Evolutionary conservation across 2,329 filamentous ascomycete genomes (phyloP), one percentile per base, ranked within the genome.

Genomic region (Pseudonectria foliicola): DNA sequence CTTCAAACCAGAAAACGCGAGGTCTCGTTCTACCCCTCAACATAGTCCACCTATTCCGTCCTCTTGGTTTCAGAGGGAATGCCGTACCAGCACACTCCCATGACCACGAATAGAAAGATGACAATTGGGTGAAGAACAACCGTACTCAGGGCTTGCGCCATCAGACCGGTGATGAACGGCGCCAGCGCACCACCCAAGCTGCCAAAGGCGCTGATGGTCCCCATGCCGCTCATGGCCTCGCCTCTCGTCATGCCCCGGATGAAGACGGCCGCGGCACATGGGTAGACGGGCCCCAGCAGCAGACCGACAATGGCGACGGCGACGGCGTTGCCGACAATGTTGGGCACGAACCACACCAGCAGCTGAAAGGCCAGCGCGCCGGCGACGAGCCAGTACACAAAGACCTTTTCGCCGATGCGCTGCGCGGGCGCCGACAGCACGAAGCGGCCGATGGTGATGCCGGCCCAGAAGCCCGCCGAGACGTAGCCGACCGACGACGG

Each of bases 261-360:
- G 45, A 85, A 80, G 6, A 85, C 67, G 1, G 74, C 72, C 4
- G 75, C 71, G 0, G 80, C 75, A 53, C 82, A 88, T 0, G 86
- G 85, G 52, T 88, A 93, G 4, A 93, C 71, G 0, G 86, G 85
- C 0, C 87, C 86, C 1, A 93, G 66, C 21, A 92, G 59, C 7
- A 92, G 60, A 10, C 87, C 87, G 13, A 92, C 70, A 15, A 92
- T 62, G 58, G 76, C 65, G 4, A 85, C 72, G 3, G 77, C 73
- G 2, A 84, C 79, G 13, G 80, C 77, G 45, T 83, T 71, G 11
- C 79, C 79, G 23, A 85, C 64, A n/a, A 89, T 64, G 53, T 86
- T 85, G 1, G 84, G 85, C 16, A 89, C 72, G 23, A 77, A 63
- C 86, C 86, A 92, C 8, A 85, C 80, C 16, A 92, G 65, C n/a